Base-by-base conservation (phyloP, 2,329 filamentous ascomycete genomes). In the Aspergillus sp. region DNA sequence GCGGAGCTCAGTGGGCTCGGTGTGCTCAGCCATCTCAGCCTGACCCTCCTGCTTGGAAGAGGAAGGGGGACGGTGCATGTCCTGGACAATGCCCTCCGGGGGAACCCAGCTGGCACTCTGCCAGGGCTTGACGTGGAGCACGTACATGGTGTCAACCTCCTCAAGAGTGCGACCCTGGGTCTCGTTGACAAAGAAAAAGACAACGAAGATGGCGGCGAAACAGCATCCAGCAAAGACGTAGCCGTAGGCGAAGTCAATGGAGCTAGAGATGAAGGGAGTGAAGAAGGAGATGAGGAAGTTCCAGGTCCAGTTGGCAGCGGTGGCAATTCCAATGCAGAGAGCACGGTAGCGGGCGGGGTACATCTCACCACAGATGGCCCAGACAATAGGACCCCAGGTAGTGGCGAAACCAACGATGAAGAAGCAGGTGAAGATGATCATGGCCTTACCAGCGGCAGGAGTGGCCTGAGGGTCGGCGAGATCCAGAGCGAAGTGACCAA, bases 161-260 rank as follows among this genome's bases (percentile, higher is more conserved):
- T 94, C 91, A 1, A 94, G 81, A 0, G 86, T 88, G 5, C 89
- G 84, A 55, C 88, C 90, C 70, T 90, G 87, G 49, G 85, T 87
- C 72, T 93, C 90, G 58, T 89, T 86, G 55, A 92, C 84, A 73
- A 92, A 92, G 77, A 93, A 90, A 79, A 89, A 93, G 30, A 92
- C 88, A 12, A 92, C 75, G 0, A 87, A 64, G 0, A 86, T 84
- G 0, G 84, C 89, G 0, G 85, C 79, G 17, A 91, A 78, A 69
- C 90, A 91, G 72, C 89, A 92, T 1, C 81, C 87, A 0, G 89
- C 90, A 72, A 93, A 93, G 49, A 94, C 87, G 67, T 92, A 91
- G 12, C 91, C 90, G 72, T 92, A 92, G 19, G 83, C 82, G 76
- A 89, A 93, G 68, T 90, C 85, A 59, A 93, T 93, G 8, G 85